Evolutionary conservation across 2,329 filamentous ascomycete species (phyloP).

Genomic region (Fusarium udum): DNA sequence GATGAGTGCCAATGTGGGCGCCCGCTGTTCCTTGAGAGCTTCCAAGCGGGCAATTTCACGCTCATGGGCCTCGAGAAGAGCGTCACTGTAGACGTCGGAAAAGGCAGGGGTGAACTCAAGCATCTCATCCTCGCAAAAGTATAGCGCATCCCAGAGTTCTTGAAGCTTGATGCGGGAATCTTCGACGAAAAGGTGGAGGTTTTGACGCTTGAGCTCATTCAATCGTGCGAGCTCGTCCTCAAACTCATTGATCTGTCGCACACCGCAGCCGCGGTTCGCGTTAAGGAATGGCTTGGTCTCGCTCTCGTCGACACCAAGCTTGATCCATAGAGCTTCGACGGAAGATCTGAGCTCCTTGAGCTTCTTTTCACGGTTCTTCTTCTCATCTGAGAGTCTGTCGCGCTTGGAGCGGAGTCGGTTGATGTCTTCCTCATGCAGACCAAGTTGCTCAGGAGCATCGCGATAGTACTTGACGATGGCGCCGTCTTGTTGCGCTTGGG

Average conservation of each 20-base stretch:
- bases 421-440: slow-evolving; percentile 88
- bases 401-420: slow-evolving; percentile 75
- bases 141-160: slow-evolving; percentile 93
- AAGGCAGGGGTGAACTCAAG: slow-evolving; percentile 97
- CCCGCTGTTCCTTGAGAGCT: slow-evolving; percentile 83
- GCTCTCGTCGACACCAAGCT: slow-evolving; percentile 81
- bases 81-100: slow-evolving; percentile 96
- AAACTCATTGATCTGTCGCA: slow-evolving; percentile 94
- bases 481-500: slow-evolving; percentile 89
- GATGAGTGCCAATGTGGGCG: slow-evolving; percentile 82
- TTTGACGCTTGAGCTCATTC: slow-evolving; percentile 93
- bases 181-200: slow-evolving; percentile 94
- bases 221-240: slow-evolving; percentile 88
- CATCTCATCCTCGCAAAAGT: slow-evolving; percentile 98
- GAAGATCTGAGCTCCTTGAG: slow-evolving; percentile 78
- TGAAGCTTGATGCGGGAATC: slow-evolving; percentile 91
- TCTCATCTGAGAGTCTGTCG: slow-evolving; percentile 88
- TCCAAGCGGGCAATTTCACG: slow-evolving; percentile 87
- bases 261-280: slow-evolving; percentile 86
- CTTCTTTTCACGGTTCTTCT: slow-evolving; percentile 80
- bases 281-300: slow-evolving; percentile 89
- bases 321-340: slow-evolving; percentile 91
- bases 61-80: slow-evolving; percentile 93
- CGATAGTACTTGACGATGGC: slow-evolving; percentile 89
- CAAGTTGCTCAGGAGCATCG: slow-evolving; percentile 91